These are phyloP conservation scores for Cordia subcordata DNA, from an alignment of 257 asterid genomes.

Conservation along the genomic window DNA sequence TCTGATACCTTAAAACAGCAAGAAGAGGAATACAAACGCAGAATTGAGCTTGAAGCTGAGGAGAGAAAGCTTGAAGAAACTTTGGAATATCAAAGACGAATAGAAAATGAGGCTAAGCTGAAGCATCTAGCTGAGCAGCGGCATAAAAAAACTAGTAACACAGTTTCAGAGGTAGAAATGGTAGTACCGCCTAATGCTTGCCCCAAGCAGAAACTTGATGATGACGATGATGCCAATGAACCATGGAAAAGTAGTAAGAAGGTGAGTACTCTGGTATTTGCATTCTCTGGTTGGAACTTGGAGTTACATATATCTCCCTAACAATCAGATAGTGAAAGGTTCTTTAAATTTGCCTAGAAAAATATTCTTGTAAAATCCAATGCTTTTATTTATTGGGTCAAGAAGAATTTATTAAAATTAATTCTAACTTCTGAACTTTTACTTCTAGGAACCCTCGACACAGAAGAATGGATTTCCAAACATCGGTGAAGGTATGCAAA, in stretches of 20 bases:
- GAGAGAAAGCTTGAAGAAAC: constrained; percentile 99
- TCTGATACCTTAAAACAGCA: constrained; percentile 43
- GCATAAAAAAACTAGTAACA: constrained; percentile 33
- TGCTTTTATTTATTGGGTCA: not conserved
- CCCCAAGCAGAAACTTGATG: constrained; percentile 23
- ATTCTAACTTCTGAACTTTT: constrained; percentile 12
- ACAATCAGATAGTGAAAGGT: not conserved
- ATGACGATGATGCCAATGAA: constrained; percentile 32
- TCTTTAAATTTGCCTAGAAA: not conserved
- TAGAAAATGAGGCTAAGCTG: constrained; percentile 93
- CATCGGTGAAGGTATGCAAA: constrained; percentile 25
- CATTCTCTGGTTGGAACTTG: not conserved
- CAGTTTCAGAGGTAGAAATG: constrained; percentile 30
- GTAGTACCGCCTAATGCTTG: constrained; percentile 24
- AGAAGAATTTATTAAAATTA: not conserved
- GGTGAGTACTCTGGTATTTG: constrained; percentile 28
- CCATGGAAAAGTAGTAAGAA: constrained; percentile 29
- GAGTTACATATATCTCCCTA: too few species aligned
- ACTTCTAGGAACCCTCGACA: constrained; percentile 34
- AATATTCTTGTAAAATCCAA: too few species aligned
- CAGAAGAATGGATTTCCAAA: constrained; percentile 38
- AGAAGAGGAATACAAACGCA: constrained; percentile 68
- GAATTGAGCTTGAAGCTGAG: constrained; percentile 90
- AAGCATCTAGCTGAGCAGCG: constrained; percentile 83
- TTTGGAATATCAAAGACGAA: constrained; percentile 85